phyloP scores from a whole-genome alignment of 2,329 filamentous ascomycete genomes.

The Colletotrichum aenigma region DNA sequence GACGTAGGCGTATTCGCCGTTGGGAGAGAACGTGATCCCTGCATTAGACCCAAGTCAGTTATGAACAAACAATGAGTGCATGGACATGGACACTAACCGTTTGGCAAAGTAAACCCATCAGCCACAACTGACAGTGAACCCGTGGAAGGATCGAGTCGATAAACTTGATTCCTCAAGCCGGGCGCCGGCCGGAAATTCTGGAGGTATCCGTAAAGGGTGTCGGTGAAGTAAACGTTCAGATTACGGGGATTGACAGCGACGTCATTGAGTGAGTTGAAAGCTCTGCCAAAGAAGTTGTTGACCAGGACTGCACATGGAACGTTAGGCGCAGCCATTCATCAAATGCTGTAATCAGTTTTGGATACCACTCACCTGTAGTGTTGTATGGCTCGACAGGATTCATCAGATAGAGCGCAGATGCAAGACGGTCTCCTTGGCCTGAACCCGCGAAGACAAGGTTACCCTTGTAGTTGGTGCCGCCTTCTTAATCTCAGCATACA shows the following conservation, averaged over 20 bases:
- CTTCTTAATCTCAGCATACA: conserved; percentile 29
- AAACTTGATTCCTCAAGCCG: conserved; percentile 61
- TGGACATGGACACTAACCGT: conserved; percentile 36
- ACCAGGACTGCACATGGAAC: conserved; percentile 44
- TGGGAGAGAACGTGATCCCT: conserved; percentile 60
- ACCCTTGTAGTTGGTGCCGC: conserved; percentile 53
- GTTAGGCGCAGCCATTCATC: neutral
- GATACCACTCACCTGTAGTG: conserved; percentile 41
- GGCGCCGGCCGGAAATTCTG: conserved; percentile 63
- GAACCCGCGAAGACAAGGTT: conserved; percentile 54
- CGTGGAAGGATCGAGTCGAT: conserved; percentile 55
- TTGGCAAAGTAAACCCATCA: conserved; percentile 60
- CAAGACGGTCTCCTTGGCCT: conserved; percentile 47
- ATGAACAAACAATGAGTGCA: neutral
- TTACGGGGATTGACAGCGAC: conserved; percentile 56
- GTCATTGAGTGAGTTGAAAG: conserved; percentile 67
- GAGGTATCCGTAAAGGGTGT: conserved; percentile 62
- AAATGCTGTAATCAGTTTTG: neutral
- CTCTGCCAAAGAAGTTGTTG: conserved; percentile 65
- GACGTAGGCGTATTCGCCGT: conserved; percentile 56
- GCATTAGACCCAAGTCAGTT: conserved; percentile 21
- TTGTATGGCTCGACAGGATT: conserved; percentile 53
- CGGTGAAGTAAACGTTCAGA: conserved; percentile 66
- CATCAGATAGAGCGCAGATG: conserved; percentile 46
- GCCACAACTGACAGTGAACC: conserved; percentile 59